These are phyloP conservation scores for Aspergillus nidulans DNA, from an alignment of 495 filamentous ascomycete genomes.

Conservation along the genomic window DNA sequence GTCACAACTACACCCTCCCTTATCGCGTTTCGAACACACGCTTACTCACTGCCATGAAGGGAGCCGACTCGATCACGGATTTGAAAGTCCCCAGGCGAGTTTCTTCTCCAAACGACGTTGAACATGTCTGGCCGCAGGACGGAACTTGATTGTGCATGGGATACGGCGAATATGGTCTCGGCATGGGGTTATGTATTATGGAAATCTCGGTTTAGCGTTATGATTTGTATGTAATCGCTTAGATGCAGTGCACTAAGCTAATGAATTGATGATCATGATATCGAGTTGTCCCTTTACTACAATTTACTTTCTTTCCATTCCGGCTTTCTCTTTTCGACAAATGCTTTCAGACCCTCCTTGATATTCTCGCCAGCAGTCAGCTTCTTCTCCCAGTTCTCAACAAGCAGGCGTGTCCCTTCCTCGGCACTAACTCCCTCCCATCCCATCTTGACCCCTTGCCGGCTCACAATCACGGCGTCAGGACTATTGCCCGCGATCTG, in stretches of 20 bases:
- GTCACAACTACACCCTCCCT: conserved; percentile 4
- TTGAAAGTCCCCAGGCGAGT: conserved; percentile 12
- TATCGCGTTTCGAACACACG: conserved; percentile 8
- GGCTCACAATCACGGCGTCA: conserved; percentile 66
- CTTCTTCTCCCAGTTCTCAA: conserved; percentile 53
- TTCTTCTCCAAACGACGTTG: conserved; percentile 15
- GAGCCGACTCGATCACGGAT: conserved; percentile 19
- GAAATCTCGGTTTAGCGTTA: conserved; percentile 16
- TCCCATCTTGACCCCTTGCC: conserved; percentile 64
- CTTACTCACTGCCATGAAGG: conserved; percentile 16
- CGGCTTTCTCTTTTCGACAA: conserved; percentile 77
- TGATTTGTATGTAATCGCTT: conserved; percentile 6
- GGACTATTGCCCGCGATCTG: conserved; percentile 57
- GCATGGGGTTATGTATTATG: conserved; percentile 18
- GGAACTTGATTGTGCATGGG: conserved; percentile 28
- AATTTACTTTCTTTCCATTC: conserved; percentile 76
- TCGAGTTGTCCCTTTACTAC: conserved; percentile 25
- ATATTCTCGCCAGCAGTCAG: conserved; percentile 74
- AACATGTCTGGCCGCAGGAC: conserved; percentile 21
- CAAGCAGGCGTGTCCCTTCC: conserved; percentile 55
- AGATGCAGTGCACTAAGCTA: conserved; percentile 14
- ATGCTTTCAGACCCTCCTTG: conserved; percentile 71
- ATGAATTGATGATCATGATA: conserved; percentile 4
- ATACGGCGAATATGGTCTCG: conserved; percentile 30
- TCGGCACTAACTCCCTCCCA: conserved; percentile 68